Conservation (phyloP, 2,329 filamentous ascomycete genomes). For the Cordyceps javanica region DNA sequence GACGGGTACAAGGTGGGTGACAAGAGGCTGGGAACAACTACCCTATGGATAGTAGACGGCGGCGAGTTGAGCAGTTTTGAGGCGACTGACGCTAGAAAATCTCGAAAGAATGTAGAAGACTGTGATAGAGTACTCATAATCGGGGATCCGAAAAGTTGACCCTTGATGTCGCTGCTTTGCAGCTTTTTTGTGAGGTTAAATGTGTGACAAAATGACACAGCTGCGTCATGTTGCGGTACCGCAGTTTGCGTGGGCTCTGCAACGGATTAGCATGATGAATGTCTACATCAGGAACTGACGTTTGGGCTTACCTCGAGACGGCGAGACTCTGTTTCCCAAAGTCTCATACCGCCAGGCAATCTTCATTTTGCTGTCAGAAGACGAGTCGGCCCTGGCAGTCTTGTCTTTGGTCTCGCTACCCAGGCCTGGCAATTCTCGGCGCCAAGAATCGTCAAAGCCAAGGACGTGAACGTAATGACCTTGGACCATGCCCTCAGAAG, state of each 20-base stretch:
- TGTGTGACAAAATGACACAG: constrained; percentile 58
- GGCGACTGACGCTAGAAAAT: constrained; percentile 55
- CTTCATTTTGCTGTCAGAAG: constrained; percentile 76
- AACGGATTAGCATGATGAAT: not conserved
- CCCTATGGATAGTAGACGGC: constrained; percentile 62
- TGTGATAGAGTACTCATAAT: constrained; percentile 30
- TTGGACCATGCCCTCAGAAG: constrained; percentile 86
- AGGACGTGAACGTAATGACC: constrained; percentile 84
- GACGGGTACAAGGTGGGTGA: constrained; percentile 80
- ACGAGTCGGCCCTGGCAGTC: constrained; percentile 32
- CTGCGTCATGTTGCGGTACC: constrained; percentile 15
- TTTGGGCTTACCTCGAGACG: constrained; percentile 62
- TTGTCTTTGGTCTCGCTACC: constrained; percentile 35
- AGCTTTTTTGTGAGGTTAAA: constrained; percentile 68
- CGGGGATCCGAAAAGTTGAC: constrained; percentile 45
- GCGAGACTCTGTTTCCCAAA: constrained; percentile 61
- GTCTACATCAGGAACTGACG: no score
- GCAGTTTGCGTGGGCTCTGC: constrained; percentile 19
- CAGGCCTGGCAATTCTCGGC: constrained; percentile 73
- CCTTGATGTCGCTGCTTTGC: constrained; percentile 39
- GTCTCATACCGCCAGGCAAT: constrained; percentile 97
- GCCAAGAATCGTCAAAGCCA: constrained; percentile 74
- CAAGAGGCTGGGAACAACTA: constrained; percentile 78
- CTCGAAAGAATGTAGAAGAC: constrained; percentile 40
- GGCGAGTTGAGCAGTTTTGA: constrained; percentile 51